Base-by-base conservation (phyloP, 2,329 filamentous ascomycete species). In the Neonectria faginata region DNA sequence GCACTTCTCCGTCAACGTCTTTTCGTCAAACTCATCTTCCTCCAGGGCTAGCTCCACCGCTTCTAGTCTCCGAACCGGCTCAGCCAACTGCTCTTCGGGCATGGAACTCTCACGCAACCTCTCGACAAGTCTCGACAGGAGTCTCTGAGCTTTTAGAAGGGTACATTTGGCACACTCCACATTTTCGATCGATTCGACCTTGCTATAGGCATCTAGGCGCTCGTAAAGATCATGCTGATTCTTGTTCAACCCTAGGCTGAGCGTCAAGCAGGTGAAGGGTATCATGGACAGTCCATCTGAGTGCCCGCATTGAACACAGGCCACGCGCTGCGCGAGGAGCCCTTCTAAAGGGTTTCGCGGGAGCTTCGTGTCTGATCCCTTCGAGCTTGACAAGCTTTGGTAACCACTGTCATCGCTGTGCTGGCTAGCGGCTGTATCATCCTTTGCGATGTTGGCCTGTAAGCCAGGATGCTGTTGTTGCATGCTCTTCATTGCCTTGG, bases 111-210 rank as follows among this genome's bases (percentile, higher is more conserved):
- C 75, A 36, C 76, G 76, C 45, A 79, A 75, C 63, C 78, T 79
- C 20, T 83, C 78, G 2, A 86, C 70, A 1, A 90, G 73, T 9
- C 79, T 81, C 1, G 77, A 79, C 52, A 90, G 76, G 1, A 87
- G 76, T 9, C 77, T 76, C 61, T 84, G 81, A 18, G 81, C 80
- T 60, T 86, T 86, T 9, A 94, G 79, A 1, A 97, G 85, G 0
- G 95, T 97, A 79, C 96, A 99, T 73, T 95, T 97, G 16, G 90
- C 88, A 78, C 96, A 99, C 74, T 97, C 91, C 2, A 98, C 94
- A 0, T 93, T 93, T 70, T 93, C 89, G 62, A 99, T 97, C 2
- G 87, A 84, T 76, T 98, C 96, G 9, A 97, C 84, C 12, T 89
- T 87, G 29, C 93, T 96, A 76, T 95, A 97, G 22, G 93, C 89